Percentiles rank a stretch among this genome's conserved stretches.
These are phyloP conservation scores for Chimonanthus salicifolius DNA, from an alignment of 164 flowering plant genomes.

Conservation along the genomic window DNA sequence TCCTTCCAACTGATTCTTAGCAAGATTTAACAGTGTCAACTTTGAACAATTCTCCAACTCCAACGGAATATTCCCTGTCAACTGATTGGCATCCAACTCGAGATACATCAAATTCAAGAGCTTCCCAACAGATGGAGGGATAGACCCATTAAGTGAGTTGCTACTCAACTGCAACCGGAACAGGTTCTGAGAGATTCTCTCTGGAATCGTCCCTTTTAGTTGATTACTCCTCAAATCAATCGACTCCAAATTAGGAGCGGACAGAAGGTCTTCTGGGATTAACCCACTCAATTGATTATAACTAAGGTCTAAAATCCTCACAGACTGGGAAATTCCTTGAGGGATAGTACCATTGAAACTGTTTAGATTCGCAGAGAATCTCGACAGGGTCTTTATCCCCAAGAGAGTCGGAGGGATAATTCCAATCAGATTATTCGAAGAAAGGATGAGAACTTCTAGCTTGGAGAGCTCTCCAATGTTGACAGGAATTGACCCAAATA, in stretches of 20 bases:
- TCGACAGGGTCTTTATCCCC: slow-evolving; percentile 26
- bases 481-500: slow-evolving; percentile 41
- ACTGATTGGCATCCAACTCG: slow-evolving; percentile 50
- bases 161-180: slow-evolving; percentile 52
- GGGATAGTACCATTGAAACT: slow-evolving; percentile 44
- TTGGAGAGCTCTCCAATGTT: slow-evolving; percentile 38
- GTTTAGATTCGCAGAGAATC: slow-evolving; percentile 67
- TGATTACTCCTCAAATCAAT: slow-evolving; percentile 50
- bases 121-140: slow-evolving; percentile 17
- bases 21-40: slow-evolving; percentile 49
- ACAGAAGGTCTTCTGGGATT: slow-evolving; percentile 47
- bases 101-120: slow-evolving; percentile 41
- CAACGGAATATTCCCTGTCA: slow-evolving; percentile 42
- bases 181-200: slow-evolving; percentile 31
- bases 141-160: slow-evolving; percentile 45
- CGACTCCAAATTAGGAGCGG: slow-evolving; percentile 27
- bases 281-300: slow-evolving; percentile 40
- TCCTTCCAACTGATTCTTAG: slow-evolving; percentile 42
- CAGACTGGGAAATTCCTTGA: slow-evolving; percentile 25
- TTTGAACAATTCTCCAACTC: slow-evolving; percentile 40
- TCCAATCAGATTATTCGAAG: slow-evolving; percentile 41
- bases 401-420: slow-evolving; percentile 38
- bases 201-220: slow-evolving; percentile 47
- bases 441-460: slow-evolving; percentile 40
- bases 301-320: slow-evolving; percentile 51